Base-by-base conservation (phyloP, 805 yeast species). In the Yamadazyma takamatsuzukensis region DNA sequence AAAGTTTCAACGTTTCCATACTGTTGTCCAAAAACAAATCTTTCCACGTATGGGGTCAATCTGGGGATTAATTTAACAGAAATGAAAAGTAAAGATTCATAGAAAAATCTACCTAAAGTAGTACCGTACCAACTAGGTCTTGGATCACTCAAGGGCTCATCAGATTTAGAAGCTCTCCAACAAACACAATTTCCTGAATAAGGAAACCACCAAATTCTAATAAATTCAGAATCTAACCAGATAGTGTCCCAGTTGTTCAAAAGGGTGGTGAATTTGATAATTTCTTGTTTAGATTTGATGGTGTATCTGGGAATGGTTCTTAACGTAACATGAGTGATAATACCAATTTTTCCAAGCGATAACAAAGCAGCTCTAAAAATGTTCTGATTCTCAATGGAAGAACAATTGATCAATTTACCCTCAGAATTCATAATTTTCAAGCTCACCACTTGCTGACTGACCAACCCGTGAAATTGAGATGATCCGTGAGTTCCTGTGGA, bases 401-500 rank as follows among this genome's bases (percentile, higher is more conserved):
- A 79, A 45, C 88, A 82, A 24, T 68, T 68, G 15, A 86, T 65
- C 11, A 80, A 48, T 40, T 85, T 77, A 26, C 97, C 97, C 36
- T 69, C 61, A 29, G 93, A 85, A 44, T 83, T 78, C 37, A 89
- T 76, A 18, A 90, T 55, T 7, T 84, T 78, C 37, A 90, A 56
- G 43, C 79, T 76, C 3, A 90, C 97, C 41, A 85, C 72, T 56
- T 88, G 96, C 48, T 87, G 90, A 6, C 93, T 77, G 2, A 90
- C 83, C 22, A 89, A 67, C 1, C 97, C 97, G 50, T 93, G 97
- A 54, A 73, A 85, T 25, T 90, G 94, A 7, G 95, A 80, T 0
- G 97, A 83, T 6, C 98, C 98, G 53, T 90, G 98, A 0, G 97
- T 88, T 18, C 97, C 97, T 0, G 97, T 90, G 2, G 95, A 83